These are phyloP conservation scores for Truncatella angustata DNA, from an alignment of 2,329 filamentous ascomycete genomes.

Conservation along the genomic window DNA sequence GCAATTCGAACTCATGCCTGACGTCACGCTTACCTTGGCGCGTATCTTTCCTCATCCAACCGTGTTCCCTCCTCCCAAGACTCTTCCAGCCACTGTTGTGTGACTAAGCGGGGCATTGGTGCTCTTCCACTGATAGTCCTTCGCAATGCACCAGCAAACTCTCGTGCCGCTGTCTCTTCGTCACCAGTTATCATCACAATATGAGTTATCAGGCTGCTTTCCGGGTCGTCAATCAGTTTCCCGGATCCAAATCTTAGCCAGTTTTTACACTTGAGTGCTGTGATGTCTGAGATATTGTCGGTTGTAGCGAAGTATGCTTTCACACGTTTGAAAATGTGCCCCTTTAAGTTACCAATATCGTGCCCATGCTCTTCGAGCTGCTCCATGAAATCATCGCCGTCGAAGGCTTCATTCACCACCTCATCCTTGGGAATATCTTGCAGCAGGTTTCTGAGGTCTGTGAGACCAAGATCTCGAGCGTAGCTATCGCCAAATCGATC, in stretches of 20 bases:
- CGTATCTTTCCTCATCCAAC: conserved; percentile 72
- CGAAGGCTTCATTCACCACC: conserved; percentile 35
- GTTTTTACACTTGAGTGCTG: conserved; percentile 47
- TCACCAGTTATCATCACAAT: conserved; percentile 57
- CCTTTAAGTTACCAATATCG: conserved; percentile 47
- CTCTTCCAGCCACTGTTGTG: conserved; percentile 69
- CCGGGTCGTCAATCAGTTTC: conserved; percentile 45
- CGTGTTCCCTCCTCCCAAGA: conserved; percentile 78
- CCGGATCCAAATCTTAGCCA: conserved; percentile 71
- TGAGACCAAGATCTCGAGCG: conserved; percentile 62
- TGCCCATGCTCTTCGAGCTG: conserved; percentile 57
- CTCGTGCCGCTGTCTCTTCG: conserved; percentile 31
- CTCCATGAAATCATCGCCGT: conserved; percentile 45
- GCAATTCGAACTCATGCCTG: not conserved
- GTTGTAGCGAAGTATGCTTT: conserved; percentile 38
- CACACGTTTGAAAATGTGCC: conserved; percentile 51
- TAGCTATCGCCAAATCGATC: conserved; percentile 86
- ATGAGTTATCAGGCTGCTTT: conserved; percentile 65
- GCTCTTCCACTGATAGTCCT: conserved; percentile 41
- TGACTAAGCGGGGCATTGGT: conserved; percentile 67
- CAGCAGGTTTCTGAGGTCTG: conserved; percentile 59
- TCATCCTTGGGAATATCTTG: conserved; percentile 50
- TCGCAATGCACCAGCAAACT: conserved; percentile 42
- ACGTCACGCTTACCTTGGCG: conserved; percentile 11
- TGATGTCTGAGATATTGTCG: conserved; percentile 28